Conservation (phyloP, 2,329 filamentous ascomycete genomes). For the Verticillium isaacii region DNA sequence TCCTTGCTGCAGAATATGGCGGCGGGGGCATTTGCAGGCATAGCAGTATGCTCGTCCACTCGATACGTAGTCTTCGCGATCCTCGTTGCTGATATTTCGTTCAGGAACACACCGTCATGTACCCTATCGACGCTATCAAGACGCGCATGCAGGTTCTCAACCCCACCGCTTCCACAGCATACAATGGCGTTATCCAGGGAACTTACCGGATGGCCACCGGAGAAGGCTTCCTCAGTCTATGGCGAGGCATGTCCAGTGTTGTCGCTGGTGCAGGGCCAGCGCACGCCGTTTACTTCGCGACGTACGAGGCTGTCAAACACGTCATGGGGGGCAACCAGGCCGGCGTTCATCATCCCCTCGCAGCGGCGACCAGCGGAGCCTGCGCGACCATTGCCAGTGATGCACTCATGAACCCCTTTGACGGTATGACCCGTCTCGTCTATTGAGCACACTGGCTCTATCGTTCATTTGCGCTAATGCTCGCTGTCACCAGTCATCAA, state of each 20-base stretch:
- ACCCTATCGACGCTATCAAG: slow-evolving; percentile 97
- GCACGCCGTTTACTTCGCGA: slow-evolving; percentile 97
- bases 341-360: slow-evolving; percentile 85
- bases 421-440: slow-evolving; percentile 56
- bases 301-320: slow-evolving; percentile 96
- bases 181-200: slow-evolving; percentile 86
- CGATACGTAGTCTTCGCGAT: neutral
- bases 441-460: neutral
- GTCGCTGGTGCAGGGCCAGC: slow-evolving; percentile 92
- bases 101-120: slow-evolving; percentile 98
- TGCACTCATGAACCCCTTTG: slow-evolving; percentile 98
- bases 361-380: slow-evolving; percentile 92
- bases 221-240: slow-evolving; percentile 87
- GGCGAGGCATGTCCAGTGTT: slow-evolving; percentile 95
- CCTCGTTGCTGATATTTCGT: slow-evolving; percentile 12
- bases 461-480: neutral
- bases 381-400: slow-evolving; percentile 95
- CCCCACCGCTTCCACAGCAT: slow-evolving; percentile 73
- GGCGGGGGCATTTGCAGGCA: slow-evolving; percentile 93
- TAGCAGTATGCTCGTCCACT: slow-evolving; percentile 61
- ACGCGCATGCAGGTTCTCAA: slow-evolving; percentile 97
- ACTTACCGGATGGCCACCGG: slow-evolving; percentile 87
- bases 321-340: slow-evolving; percentile 86
- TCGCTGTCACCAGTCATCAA: slow-evolving; percentile 71
- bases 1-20: slow-evolving; percentile 91